phyloP scores from a whole-genome alignment of 768 basidiomycete species.

The Candolleomyces aberdarensis region DNA sequence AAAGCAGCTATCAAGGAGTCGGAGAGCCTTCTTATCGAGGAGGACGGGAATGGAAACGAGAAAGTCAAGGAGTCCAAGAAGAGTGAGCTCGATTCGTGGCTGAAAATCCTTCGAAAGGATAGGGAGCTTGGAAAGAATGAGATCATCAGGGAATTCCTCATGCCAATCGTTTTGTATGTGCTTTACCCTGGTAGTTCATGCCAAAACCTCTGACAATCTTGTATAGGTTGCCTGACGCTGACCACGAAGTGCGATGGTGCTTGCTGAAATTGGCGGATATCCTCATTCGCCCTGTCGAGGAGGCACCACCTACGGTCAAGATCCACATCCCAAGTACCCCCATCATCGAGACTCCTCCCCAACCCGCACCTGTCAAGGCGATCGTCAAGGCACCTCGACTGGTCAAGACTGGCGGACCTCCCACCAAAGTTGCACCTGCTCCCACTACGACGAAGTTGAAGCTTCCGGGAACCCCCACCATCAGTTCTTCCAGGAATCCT shows the following conservation, averaged over 20 bases:
- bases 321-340: constrained; percentile 79
- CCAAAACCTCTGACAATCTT: constrained; percentile 5
- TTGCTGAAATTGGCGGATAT: constrained; percentile 90
- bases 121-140: constrained; percentile 81
- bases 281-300: constrained; percentile 77
- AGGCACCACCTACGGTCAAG: constrained; percentile 82
- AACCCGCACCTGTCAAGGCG: constrained; percentile 52
- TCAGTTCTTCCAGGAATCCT: constrained; percentile 22
- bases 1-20: constrained; percentile 69
- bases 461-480: constrained; percentile 36
- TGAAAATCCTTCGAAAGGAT: constrained; percentile 86
- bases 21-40: constrained; percentile 80
- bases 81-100: constrained; percentile 79
- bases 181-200: constrained; percentile 20
- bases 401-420: constrained; percentile 34
- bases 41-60: constrained; percentile 73
- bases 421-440: constrained; percentile 32
- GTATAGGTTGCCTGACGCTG: constrained; percentile 65
- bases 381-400: constrained; percentile 39
- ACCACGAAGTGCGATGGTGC: constrained; percentile 89
- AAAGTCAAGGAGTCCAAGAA: constrained; percentile 74
- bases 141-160: constrained; percentile 71
- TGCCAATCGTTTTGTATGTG: constrained; percentile 76
- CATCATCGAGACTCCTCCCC: constrained; percentile 56
- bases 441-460: constrained; percentile 55